These are phyloP conservation scores for Patellaria atrata DNA, from an alignment of 495 filamentous ascomycete species.

Conservation along the genomic window DNA sequence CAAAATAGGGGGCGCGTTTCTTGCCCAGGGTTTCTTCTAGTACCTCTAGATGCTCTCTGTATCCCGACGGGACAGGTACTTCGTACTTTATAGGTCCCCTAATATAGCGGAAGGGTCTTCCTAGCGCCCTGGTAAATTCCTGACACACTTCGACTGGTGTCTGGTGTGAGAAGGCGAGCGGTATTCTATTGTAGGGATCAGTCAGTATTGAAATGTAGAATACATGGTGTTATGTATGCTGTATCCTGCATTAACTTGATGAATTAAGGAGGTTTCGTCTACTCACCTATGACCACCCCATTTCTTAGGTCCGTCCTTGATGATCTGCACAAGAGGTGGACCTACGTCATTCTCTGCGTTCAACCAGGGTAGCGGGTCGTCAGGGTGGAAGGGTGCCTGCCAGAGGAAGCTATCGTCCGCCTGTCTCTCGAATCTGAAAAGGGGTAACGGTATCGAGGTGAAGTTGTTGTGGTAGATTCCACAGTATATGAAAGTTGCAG, in stretches of 20 bases:
- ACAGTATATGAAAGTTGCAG: conserved; percentile 84
- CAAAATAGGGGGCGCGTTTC: conserved; percentile 53
- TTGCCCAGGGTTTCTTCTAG: conserved; percentile 49
- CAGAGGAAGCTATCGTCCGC: conserved; percentile 76
- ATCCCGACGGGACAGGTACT: conserved; percentile 75
- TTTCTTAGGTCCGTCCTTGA: conserved; percentile 79
- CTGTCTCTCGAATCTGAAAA: conserved; percentile 85
- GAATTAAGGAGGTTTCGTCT: no score
- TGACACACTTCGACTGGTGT: conserved; percentile 69
- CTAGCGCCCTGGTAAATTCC: conserved; percentile 63
- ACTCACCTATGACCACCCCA: conserved; percentile 70
- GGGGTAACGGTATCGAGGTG: conserved; percentile 78
- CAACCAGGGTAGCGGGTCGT: conserved; percentile 84
- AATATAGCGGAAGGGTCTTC: conserved; percentile 61
- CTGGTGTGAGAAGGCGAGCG: conserved; percentile 82
- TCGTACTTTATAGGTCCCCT: conserved; percentile 67
- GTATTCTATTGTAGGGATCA: conserved; percentile 62
- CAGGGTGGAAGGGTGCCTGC: conserved; percentile 85
- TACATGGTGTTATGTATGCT: no score
- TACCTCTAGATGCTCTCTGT: conserved; percentile 73
- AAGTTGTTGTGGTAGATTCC: conserved; percentile 99
- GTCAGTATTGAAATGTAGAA: conserved; percentile 5
- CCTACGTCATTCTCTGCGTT: conserved; percentile 96
- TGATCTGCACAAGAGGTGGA: conserved; percentile 83
- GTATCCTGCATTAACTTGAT: no score